Conservation (phyloP, 169 alveolate species). For the Perkinsus marinus region DNA sequence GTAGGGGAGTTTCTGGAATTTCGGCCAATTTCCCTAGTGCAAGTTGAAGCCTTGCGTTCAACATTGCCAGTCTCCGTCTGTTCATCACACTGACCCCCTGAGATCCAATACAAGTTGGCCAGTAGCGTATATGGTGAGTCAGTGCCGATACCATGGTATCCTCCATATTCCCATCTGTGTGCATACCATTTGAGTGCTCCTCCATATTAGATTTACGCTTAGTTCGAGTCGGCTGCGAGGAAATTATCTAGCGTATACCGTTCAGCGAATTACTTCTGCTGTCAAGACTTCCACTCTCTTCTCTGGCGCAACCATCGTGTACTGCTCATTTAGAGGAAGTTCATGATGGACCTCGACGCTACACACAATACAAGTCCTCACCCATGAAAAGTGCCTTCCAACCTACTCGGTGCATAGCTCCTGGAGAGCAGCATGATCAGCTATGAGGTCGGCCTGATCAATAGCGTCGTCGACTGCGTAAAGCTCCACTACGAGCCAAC, state of each 20-base stretch:
- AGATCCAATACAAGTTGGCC: too few relatives aligned
- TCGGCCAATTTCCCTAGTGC: not conserved
- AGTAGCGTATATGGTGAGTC: too few relatives aligned
- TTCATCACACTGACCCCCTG: not conserved
- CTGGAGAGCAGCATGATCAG: not conserved
- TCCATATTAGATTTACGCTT: too few relatives aligned
- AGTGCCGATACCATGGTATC: too few relatives aligned
- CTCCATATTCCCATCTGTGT: too few relatives aligned
- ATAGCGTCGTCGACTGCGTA: not conserved
- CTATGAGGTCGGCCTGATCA: not conserved
- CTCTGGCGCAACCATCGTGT: not conserved
- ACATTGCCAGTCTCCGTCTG: not conserved
- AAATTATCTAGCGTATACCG: too few relatives aligned
- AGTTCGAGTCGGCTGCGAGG: too few relatives aligned
- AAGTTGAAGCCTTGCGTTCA: not conserved
- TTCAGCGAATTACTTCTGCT: not conserved
- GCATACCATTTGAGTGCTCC: too few relatives aligned
- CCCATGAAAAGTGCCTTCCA: not conserved
- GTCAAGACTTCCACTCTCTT: not conserved
- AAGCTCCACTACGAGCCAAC: not conserved
- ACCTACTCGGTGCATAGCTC: not conserved
- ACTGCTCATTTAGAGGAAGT: not conserved
- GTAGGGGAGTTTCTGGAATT: not conserved
- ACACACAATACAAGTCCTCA: not conserved
- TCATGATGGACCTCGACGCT: not conserved